Conservation (phyloP, 768 basidiomycete genomes). For the Boletus fagicola region DNA sequence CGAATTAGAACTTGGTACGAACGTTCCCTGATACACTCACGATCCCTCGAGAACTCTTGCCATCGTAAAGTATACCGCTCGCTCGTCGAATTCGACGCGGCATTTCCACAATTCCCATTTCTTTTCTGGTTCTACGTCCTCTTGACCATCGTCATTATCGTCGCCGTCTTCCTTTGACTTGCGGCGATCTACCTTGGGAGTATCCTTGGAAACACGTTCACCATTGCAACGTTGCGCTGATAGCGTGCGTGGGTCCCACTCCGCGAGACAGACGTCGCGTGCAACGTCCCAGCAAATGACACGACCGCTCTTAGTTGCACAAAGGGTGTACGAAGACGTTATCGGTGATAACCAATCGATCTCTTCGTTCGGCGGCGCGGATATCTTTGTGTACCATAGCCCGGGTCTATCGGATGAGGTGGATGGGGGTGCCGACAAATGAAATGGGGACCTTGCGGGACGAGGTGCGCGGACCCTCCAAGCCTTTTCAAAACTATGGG, state of each 20-base stretch:
- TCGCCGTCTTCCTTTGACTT: conserved; percentile 11
- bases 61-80: conserved; percentile 74
- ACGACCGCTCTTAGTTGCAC: conserved; percentile 71
- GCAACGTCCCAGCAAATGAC: conserved; percentile 78
- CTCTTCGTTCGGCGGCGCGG: conserved; percentile 63
- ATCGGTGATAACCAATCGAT: conserved; percentile 79
- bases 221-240: neutral
- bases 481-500: conserved; percentile 56
- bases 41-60: conserved; percentile 55
- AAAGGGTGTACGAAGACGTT: conserved; percentile 73
- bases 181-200: conserved; percentile 3
- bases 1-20: conserved; percentile 2
- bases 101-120: conserved; percentile 79
- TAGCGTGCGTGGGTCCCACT: conserved; percentile 58
- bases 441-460: conserved; percentile 40
- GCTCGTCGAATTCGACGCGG: conserved; percentile 69
- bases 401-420: conserved; percentile 24
- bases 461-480: conserved; percentile 61
- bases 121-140: conserved; percentile 25
- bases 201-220: conserved; percentile 12
- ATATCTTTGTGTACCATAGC: conserved; percentile 67
- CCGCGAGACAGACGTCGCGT: conserved; percentile 56
- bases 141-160: conserved; percentile 12
- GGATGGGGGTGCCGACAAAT: conserved; percentile 24
- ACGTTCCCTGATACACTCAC: conserved; percentile 34